phyloP scores from a whole-genome alignment of 2,329 filamentous ascomycete species.

The Aspergillus spinulosporus region DNA sequence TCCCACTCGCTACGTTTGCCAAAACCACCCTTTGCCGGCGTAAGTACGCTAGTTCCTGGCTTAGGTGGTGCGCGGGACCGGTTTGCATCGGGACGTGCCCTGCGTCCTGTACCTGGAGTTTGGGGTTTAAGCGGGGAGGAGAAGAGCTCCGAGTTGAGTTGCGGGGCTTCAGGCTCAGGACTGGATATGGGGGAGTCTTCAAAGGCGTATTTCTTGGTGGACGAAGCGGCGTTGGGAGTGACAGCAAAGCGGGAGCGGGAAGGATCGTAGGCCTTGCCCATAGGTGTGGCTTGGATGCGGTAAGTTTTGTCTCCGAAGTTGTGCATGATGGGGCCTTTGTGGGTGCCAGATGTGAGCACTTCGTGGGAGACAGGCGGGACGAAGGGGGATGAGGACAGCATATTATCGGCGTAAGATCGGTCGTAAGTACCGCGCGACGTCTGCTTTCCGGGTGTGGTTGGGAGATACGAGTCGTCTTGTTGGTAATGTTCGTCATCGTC shows the following conservation, averaged over 20 bases:
- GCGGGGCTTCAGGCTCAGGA: conserved; percentile 76
- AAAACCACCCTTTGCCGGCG: conserved; percentile 56
- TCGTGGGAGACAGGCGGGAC: conserved; percentile 52
- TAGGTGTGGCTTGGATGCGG: conserved; percentile 86
- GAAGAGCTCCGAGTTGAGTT: conserved; percentile 82
- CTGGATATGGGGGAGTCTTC: conserved; percentile 64
- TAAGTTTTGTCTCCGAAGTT: conserved; percentile 95
- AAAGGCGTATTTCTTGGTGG: conserved; percentile 30
- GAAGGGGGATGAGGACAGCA: conserved; percentile 56
- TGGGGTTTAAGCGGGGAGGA: conserved; percentile 64
- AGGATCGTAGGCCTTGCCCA: conserved; percentile 53
- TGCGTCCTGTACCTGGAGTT: conserved; percentile 45
- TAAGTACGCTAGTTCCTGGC: conserved; percentile 83
- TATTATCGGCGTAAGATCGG: conserved; percentile 50
- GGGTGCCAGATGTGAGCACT: conserved; percentile 39
- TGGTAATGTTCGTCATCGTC: conserved; percentile 3
- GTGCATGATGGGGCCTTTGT: conserved; percentile 69
- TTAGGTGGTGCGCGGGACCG: conserved; percentile 55
- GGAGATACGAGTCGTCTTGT: conserved; percentile 31
- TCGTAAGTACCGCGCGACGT: conserved; percentile 23
- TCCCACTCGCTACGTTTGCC: conserved; percentile 62
- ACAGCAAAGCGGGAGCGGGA: conserved; percentile 34
- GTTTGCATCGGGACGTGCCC: conserved; percentile 41
- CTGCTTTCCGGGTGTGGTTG: conserved; percentile 38
- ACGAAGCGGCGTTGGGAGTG: conserved; percentile 30